phyloP scores from a whole-genome alignment of 768 basidiomycete species.

The Coprinopsis cinerea region DNA sequence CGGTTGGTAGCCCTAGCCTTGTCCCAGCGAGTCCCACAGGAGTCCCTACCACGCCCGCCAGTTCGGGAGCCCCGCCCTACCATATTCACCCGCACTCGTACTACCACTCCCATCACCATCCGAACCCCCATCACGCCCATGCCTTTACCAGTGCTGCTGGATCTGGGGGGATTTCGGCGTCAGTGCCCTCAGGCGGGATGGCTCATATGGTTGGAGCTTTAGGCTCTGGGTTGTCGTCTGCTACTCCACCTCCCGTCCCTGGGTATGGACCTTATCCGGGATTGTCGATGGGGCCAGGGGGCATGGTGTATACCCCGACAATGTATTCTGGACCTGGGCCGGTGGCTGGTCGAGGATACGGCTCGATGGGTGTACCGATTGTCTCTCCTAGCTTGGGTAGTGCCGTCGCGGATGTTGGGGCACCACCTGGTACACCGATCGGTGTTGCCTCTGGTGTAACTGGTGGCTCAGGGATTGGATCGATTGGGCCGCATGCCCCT shows the following conservation, averaged over 20 bases:
- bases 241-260: neutral
- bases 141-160: neutral
- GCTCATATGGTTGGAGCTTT: neutral
- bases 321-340: too few relatives aligned
- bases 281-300: too few relatives aligned
- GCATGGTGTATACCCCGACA: too few relatives aligned
- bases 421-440: neutral
- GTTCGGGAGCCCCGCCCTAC: neutral
- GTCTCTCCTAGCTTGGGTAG: too few relatives aligned
- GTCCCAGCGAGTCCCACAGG: neutral
- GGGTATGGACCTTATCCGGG: neutral
- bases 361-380: too few relatives aligned
- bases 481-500: constrained; percentile 1
- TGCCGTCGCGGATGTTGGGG: neutral
- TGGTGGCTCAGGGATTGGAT: constrained; percentile 10
- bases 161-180: constrained; percentile 5
- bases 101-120: neutral
- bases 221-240: neutral
- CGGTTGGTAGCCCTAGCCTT: neutral
- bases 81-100: neutral
- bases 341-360: too few relatives aligned
- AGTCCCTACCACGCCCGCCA: neutral
- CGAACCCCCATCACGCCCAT: neutral
- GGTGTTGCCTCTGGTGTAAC: neutral
- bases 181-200: neutral